A percentile compares a stretch with the other conserved stretches of the same genome.
phyloP scores from a whole-genome alignment of 352 stramenopile genomes.

The Phytophthora boehmeriae region DNA sequence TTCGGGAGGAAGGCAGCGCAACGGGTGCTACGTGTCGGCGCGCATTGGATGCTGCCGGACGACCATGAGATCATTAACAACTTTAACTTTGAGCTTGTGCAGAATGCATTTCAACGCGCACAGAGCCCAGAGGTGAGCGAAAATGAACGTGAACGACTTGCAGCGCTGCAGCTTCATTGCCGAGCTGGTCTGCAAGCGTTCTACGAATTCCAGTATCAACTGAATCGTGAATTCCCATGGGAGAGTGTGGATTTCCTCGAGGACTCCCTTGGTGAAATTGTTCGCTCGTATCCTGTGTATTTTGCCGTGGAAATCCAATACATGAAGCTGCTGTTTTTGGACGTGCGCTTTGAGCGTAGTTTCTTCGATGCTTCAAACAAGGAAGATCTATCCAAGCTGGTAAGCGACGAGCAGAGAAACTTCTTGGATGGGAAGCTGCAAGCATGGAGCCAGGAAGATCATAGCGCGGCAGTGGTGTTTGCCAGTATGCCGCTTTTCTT shows the following conservation, averaged over 20 bases:
- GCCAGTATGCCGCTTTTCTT: slow-evolving; percentile 71
- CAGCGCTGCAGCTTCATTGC: slow-evolving; percentile 52
- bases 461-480: slow-evolving; percentile 47
- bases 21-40: slow-evolving; percentile 59
- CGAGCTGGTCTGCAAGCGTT: slow-evolving; percentile 60
- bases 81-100: slow-evolving; percentile 54
- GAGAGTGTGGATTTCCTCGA: slow-evolving; percentile 45
- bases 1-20: slow-evolving; percentile 54
- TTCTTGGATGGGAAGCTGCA: slow-evolving; percentile 20
- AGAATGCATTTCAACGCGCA: slow-evolving; percentile 28
- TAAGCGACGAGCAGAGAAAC: slow-evolving; percentile 38
- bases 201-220: slow-evolving; percentile 80
- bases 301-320: slow-evolving; percentile 44
- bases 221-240: slow-evolving; percentile 51
- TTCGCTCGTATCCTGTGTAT: slow-evolving; percentile 44
- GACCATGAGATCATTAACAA: slow-evolving; percentile 86
- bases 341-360: slow-evolving; percentile 69
- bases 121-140: background rate
- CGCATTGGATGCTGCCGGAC: slow-evolving; percentile 83
- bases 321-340: slow-evolving; percentile 68
- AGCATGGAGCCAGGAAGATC: slow-evolving; percentile 18
- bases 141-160: slow-evolving; percentile 26
- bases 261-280: slow-evolving; percentile 38
- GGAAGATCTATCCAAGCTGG: slow-evolving; percentile 24
- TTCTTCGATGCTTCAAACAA: slow-evolving; percentile 28